phyloP scores from a whole-genome alignment of 2,329 filamentous ascomycete genomes.

The Ramularia collo-cygni region DNA sequence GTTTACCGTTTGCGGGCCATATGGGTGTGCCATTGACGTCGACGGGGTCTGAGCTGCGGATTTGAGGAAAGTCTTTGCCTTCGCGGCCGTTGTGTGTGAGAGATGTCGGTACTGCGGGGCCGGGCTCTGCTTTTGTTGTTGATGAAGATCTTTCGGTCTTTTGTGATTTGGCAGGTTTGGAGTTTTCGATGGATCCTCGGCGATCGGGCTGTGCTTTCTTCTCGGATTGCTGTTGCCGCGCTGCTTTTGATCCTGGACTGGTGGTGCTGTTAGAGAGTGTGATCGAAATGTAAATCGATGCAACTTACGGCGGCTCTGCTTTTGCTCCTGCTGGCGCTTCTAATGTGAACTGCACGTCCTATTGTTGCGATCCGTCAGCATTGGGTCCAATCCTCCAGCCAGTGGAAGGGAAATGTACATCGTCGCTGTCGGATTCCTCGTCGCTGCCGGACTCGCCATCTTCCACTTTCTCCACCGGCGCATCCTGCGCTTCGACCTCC shows the following conservation, averaged over 20 bases:
- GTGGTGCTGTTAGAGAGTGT: background rate
- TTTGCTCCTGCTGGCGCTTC: slow-evolving; percentile 37
- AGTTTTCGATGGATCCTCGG: slow-evolving; percentile 6
- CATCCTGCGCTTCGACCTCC: slow-evolving; percentile 21
- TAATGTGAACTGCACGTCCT: slow-evolving; percentile 50
- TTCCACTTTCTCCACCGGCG: slow-evolving; percentile 35
- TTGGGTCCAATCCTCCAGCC: background rate
- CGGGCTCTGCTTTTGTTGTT: too few relatives aligned
- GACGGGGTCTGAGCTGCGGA: slow-evolving; percentile 64
- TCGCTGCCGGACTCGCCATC: slow-evolving; percentile 36
- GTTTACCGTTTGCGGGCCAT: slow-evolving; percentile 63
- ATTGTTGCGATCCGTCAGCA: slow-evolving; percentile 6
- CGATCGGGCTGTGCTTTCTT: slow-evolving; percentile 11
- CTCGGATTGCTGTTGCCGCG: slow-evolving; percentile 10
- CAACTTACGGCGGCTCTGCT: slow-evolving; percentile 19
- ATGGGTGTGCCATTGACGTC: slow-evolving; percentile 77
- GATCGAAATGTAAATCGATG: background rate
- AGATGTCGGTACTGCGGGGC: slow-evolving; percentile 25
- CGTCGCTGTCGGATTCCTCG: slow-evolving; percentile 39
- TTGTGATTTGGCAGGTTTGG: slow-evolving; percentile 10
- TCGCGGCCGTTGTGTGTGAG: slow-evolving; percentile 40
- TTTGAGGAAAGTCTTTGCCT: slow-evolving; percentile 59
- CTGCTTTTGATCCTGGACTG: slow-evolving; percentile 15
- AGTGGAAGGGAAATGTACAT: slow-evolving; percentile 23
- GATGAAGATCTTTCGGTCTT: slow-evolving; percentile 11